Conservation (phyloP, 148 eudicot species). For the Rhododendron ferrugineum region DNA sequence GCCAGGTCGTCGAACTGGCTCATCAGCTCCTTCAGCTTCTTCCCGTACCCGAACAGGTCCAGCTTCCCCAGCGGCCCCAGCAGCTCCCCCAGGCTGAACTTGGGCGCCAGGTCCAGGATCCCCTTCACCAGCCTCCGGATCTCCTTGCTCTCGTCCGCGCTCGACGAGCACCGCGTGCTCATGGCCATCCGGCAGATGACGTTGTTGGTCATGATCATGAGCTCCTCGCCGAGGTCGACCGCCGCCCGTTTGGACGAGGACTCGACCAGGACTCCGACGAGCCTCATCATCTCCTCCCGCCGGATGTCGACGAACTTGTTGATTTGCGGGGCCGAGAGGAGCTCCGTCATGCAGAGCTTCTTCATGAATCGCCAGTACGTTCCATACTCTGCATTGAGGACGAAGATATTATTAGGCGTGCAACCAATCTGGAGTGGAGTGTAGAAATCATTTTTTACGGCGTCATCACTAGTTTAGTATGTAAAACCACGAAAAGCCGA, state of each 20-base stretch:
- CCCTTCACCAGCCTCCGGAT: conserved; percentile 20
- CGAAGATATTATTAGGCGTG: neutral
- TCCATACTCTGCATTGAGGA: neutral
- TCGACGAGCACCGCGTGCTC: conserved; percentile 11
- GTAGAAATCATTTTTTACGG: neutral
- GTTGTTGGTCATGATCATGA: conserved; percentile 9
- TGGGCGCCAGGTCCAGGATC: conserved; percentile 18
- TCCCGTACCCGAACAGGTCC: conserved; percentile 25
- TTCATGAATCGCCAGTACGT: conserved; percentile 11
- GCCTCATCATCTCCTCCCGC: conserved; percentile 5
- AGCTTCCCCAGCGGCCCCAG: conserved; percentile 20
- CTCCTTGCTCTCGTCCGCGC: conserved; percentile 17
- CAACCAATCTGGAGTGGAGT: neutral
- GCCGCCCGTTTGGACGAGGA: neutral
- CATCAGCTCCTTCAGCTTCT: conserved; percentile 4
- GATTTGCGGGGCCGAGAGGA: neutral
- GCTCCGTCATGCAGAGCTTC: conserved; percentile 12
- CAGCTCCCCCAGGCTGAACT: conserved; percentile 25
- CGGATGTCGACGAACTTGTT: neutral
- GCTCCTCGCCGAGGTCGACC: neutral
- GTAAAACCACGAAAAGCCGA: too few species aligned
- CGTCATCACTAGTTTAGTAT: neutral
- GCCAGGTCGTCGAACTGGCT: conserved; percentile 19
- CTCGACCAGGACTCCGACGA: neutral
- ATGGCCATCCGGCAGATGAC: conserved; percentile 12